Evolutionary conservation across 257 asterid genomes (phyloP).

Genomic region (Solanum virginianum): DNA sequence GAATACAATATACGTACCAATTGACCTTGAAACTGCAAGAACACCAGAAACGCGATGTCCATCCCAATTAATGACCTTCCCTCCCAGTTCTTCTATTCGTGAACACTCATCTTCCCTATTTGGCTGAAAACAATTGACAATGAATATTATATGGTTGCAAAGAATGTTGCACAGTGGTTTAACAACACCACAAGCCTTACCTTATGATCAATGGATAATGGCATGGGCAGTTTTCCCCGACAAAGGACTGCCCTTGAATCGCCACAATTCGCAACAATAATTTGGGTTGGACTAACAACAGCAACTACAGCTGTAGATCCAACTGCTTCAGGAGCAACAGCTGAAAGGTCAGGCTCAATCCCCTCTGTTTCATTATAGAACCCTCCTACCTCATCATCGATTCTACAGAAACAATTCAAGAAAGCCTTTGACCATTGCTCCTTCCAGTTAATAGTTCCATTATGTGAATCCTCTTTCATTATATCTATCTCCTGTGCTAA

Average conservation of each 20-base stretch:
- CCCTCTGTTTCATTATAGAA: constrained; percentile 4
- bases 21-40: constrained; percentile 68
- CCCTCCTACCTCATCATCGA: constrained; percentile 81
- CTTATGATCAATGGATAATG: constrained; percentile 70
- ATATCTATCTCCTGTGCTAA: constrained; percentile 51
- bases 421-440: constrained; percentile 57
- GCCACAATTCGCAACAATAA: constrained; percentile 86
- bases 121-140: constrained; percentile 30
- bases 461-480: constrained; percentile 15
- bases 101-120: constrained; percentile 52
- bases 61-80: constrained; percentile 70
- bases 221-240: constrained; percentile 56
- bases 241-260: constrained; percentile 82
- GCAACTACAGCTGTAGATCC: constrained; percentile 93
- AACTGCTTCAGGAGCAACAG: constrained; percentile 76
- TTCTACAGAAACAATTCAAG: constrained; percentile 45
- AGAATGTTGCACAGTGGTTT: background rate
- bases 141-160: background rate
- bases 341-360: constrained; percentile 5
- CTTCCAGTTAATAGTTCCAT: constrained; percentile 24
- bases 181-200: constrained; percentile 14
- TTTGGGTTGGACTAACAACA: constrained; percentile 48
- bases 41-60: constrained; percentile 80
- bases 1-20: constrained; percentile 31
- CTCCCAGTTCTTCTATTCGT: constrained; percentile 67